Base-by-base conservation (phyloP, 257 asterid genomes). In the Solanum sitiens region DNA sequence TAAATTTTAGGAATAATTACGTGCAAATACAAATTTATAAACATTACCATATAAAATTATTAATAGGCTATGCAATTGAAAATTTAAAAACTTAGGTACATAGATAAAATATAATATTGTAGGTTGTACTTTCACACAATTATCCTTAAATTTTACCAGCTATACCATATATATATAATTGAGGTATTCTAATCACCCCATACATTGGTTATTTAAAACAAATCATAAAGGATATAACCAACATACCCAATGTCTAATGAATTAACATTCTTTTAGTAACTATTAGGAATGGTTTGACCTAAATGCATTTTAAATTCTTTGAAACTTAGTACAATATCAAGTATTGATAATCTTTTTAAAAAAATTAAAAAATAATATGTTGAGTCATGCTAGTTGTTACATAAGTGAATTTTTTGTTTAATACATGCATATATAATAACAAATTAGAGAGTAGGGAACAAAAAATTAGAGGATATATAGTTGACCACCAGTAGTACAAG, bases 401-500 rank as follows among this genome's bases (percentile, higher is more conserved):
- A 25, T 42, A 76, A 40, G 23, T 18, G 53, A 76, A 12, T 0
- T 21, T 39, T 75, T 75, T 39, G 35, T 18, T 37, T 40, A n/a
- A 25, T 42, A 77, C 7, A 59, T 12, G 14, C 23, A 42, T 42
- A 42, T 7, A 76, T 39, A 42, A n/a, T 76, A 25, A 25, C 30
- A n/a, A 25, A 42, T n/a, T 42, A 42, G 23, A 42, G 16, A 76
- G 33, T 8, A n/a, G 59, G 84, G 44, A 25, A 14, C 14, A 65
- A 21, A 56, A 82, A 37, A 37, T 35, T 5, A 15, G 59, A 18
- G 56, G 39, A 10, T 47, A 47, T 71, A 33, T 71, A 33, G 85
- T 84, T 84, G 88, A 79, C 83, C 68, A 79, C 83, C 68, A 86
- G 37, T 53, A 32, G 83, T 11, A 79, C 88, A 87, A 59, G 88